Evolutionary conservation across 2,329 filamentous ascomycete genomes (phyloP).

Genomic region (Paraconiothyrium brasiliense): DNA sequence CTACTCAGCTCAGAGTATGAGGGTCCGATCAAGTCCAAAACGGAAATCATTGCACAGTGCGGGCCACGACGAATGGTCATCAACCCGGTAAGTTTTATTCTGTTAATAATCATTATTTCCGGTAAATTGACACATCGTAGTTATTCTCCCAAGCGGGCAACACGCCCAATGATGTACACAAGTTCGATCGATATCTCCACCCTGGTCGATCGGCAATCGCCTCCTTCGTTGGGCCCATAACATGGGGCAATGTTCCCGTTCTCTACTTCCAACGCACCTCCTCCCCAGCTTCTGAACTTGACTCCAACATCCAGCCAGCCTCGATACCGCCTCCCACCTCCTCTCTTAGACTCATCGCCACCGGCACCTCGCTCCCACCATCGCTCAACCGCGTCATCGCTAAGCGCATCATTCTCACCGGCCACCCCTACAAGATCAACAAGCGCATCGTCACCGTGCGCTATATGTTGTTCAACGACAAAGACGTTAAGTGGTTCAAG

Average conservation of each 20-base stretch:
- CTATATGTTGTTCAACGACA: conserved; percentile 99
- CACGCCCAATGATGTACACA: conserved; percentile 96
- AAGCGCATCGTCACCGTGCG: conserved; percentile 96
- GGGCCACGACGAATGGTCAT: conserved; percentile 86
- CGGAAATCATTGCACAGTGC: conserved; percentile 89
- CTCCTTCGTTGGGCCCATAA: conserved; percentile 87
- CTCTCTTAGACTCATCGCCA: conserved; percentile 78
- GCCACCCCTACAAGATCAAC: conserved; percentile 98
- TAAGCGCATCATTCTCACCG: conserved; percentile 92
- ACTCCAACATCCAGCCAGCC: conserved; percentile 17
- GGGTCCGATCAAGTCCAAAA: conserved; percentile 86
- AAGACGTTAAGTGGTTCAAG: conserved; percentile 98
- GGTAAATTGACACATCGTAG: conserved; percentile 19
- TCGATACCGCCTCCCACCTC: conserved; percentile 18
- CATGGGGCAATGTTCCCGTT: conserved; percentile 90
- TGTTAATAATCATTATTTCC: not conserved
- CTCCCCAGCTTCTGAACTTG: conserved; percentile 28
- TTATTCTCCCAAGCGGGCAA: conserved; percentile 89
- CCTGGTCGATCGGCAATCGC: conserved; percentile 90
- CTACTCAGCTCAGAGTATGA: conserved; percentile 81
- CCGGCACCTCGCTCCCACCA: conserved; percentile 85
- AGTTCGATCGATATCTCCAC: conserved; percentile 91
- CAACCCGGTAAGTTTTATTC: conserved; percentile 66
- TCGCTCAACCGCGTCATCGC: conserved; percentile 80
- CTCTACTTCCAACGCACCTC: conserved; percentile 80